Base-by-base conservation (phyloP, 2,329 filamentous ascomycete genomes). In the Arachnopeziza araneosa region DNA sequence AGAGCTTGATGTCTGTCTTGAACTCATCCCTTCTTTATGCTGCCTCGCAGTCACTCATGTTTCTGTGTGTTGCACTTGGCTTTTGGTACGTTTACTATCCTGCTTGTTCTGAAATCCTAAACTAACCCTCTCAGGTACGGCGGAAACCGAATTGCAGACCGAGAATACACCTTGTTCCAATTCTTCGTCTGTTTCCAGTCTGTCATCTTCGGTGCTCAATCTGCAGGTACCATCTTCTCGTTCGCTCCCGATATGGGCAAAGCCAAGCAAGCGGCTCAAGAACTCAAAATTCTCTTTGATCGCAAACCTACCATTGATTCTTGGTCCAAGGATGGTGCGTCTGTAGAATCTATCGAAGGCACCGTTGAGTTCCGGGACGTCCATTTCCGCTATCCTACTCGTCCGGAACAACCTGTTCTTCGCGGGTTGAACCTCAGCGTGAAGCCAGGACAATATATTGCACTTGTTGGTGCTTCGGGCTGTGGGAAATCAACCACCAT, bases 401-500 rank as follows among this genome's bases (percentile, higher is more conserved):
- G 95, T 0, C 90, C 91, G 0, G 91, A 96, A 67, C 91, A 96
- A 67, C 90, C 91, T n/a, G 91, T 98, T 0, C 85, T 98, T 2
- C 88, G 91, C 26, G 93, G 93, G 0, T 79, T 97, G 12, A 87
- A 93, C 73, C 79, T 93, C 7, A 79, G 77, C 17, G 83, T 93
- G 50, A 83, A 86, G 26, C 89, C 90, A 0, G 91, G 90, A 3
- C 89, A 93, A 71, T 95, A 93, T 68, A 83, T 93, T 8, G 95
- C 93, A 0, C 83, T 98, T 1, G 95, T 98, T 9, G 95, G 95
- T n/a, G 89, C 93, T 0, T 95, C 89, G 52, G 93, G 95, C 2
- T 96, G 93, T 70, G 95, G 95, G 60, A 98, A 99, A 78, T 91
- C 87, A 55, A 98, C 95, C 0, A 96, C 93, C 0, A 96, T 98